Evolutionary conservation across 2,329 filamentous ascomycete genomes (phyloP).

Genomic region (Amauroascus verrucosus): DNA sequence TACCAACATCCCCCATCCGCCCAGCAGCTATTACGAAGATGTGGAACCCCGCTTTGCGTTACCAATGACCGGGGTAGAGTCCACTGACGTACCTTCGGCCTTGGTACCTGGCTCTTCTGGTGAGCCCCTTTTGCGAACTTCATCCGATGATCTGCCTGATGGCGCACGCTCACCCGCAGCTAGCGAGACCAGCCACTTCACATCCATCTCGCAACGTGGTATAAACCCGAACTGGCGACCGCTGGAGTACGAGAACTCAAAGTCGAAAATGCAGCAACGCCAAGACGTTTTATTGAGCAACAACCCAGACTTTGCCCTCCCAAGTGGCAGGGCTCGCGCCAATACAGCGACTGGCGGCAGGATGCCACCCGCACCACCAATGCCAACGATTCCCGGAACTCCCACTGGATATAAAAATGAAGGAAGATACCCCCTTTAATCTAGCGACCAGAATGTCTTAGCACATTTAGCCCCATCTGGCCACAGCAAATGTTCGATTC

Average conservation of each 20-base stretch:
- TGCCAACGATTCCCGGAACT: constrained; percentile 21
- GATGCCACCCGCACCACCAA: constrained; percentile 16
- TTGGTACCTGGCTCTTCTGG: constrained; percentile 32
- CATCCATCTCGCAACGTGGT: constrained; percentile 76
- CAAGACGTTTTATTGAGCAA: constrained; percentile 64
- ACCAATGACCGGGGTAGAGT: constrained; percentile 14
- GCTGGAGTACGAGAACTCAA: constrained; percentile 36
- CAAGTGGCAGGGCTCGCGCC: constrained; percentile 27
- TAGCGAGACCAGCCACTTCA: constrained; percentile 77
- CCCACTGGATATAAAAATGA: constrained; percentile 1
- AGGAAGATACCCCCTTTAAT: neutral
- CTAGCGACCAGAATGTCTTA: neutral
- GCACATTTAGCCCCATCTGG: too few species aligned
- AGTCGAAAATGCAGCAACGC: constrained; percentile 43
- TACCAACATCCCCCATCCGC: constrained; percentile 30
- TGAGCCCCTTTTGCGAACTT: constrained; percentile 36
- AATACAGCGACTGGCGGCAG: constrained; percentile 15
- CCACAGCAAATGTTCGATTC: too few species aligned
- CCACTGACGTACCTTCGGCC: constrained; percentile 18
- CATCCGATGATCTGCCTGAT: constrained; percentile 55
- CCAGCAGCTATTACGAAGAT: constrained; percentile 73
- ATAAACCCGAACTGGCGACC: constrained; percentile 75
- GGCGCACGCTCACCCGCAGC: constrained; percentile 60
- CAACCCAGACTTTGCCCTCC: constrained; percentile 79
- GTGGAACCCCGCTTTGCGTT: constrained; percentile 77